Percentiles rank a stretch among this genome's conserved stretches.
Conservation (phyloP, 495 filamentous ascomycete genomes). For the Cercophora samala region DNA sequence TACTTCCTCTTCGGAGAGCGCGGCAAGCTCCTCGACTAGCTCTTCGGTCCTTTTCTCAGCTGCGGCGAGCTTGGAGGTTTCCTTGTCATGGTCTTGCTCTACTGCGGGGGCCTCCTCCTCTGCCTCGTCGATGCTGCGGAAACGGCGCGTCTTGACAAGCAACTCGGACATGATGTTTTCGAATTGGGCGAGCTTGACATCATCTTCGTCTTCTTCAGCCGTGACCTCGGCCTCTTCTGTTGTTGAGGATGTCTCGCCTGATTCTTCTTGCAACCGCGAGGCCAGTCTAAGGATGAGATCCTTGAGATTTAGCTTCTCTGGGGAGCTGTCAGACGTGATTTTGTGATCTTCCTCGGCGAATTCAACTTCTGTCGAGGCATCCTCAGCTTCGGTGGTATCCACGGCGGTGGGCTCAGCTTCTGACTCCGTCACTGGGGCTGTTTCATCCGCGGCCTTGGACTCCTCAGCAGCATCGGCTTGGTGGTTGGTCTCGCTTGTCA, state of each 20-base stretch:
- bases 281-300: constrained; percentile 31
- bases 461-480: constrained; percentile 9
- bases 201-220: constrained; percentile 21
- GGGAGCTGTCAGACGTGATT: constrained; percentile 9
- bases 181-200: constrained; percentile 37
- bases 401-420: not conserved
- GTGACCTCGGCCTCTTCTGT: not conserved
- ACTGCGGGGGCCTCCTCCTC: not conserved
- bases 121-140: not conserved
- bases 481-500: constrained; percentile 27
- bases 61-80: not conserved
- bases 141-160: constrained; percentile 27
- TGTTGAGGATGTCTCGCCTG: constrained; percentile 6
- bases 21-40: not conserved
- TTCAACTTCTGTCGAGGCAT: constrained; percentile 12
- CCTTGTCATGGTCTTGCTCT: not conserved
- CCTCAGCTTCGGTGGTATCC: not conserved
- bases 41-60: not conserved
- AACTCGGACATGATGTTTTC: constrained; percentile 41
- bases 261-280: constrained; percentile 11
- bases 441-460: not conserved
- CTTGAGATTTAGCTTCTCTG: constrained; percentile 25
- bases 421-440: not conserved
- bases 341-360: constrained; percentile 22
- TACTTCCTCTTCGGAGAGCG: constrained; percentile 3